A percentile compares a stretch with the other conserved stretches of the same genome.
These are phyloP conservation scores for Suhomyces wounanorum DNA, from an alignment of 1,139 yeast genomes.

Conservation along the genomic window DNA sequence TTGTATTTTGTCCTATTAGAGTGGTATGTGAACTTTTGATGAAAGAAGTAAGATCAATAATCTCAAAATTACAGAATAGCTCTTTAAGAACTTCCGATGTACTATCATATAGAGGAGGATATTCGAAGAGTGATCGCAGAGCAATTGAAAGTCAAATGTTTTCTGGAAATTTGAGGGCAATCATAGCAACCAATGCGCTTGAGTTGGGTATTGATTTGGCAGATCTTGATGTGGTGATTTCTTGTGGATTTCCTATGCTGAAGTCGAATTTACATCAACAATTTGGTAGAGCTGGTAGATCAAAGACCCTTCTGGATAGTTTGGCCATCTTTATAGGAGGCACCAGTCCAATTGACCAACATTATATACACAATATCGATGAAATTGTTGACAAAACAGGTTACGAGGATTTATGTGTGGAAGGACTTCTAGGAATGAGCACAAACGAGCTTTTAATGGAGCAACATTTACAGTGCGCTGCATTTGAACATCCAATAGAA, in stretches of 20 bases:
- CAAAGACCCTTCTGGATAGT: conserved; percentile 62
- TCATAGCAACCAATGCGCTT: conserved; percentile 91
- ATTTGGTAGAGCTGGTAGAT: conserved; percentile 93
- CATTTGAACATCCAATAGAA: conserved; percentile 73
- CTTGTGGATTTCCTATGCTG: conserved; percentile 90
- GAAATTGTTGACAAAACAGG: conserved; percentile 50
- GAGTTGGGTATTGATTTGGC: conserved; percentile 96
- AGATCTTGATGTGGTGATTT: conserved; percentile 82
- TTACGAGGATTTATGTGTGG: conserved; percentile 49
- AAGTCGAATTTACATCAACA: conserved; percentile 90
- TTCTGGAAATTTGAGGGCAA: conserved; percentile 77
- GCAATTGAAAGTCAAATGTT: conserved; percentile 89
- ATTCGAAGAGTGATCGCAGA: conserved; percentile 81
- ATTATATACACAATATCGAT: conserved; percentile 71
- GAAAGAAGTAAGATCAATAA: conserved; percentile 67
- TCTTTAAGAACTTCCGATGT: conserved; percentile 54
- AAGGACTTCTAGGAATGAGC: conserved; percentile 38
- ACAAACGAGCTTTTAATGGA: conserved; percentile 54
- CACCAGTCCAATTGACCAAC: conserved; percentile 83
- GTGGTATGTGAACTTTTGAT: conserved; percentile 83
- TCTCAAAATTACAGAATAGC: conserved; percentile 33
- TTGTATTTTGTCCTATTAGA: conserved; percentile 88
- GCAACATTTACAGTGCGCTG: conserved; percentile 92
- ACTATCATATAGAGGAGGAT: conserved; percentile 95
- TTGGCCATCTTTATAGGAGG: conserved; percentile 84